Conservation (phyloP, 345 rosid species). For the Eucalyptus curtisii region DNA sequence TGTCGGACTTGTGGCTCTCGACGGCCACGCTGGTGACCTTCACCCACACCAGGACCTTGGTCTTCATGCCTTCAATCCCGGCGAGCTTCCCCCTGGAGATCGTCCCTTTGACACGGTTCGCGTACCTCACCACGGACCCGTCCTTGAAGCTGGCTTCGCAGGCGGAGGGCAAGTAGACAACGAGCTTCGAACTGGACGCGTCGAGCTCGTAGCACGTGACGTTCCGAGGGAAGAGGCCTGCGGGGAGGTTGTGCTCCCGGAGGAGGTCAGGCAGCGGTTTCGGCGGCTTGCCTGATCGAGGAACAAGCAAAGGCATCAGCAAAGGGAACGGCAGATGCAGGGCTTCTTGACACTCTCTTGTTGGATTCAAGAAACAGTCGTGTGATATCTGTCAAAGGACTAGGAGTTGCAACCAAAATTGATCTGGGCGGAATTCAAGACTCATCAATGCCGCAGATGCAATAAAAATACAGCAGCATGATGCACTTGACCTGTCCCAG, state of each 20-base stretch:
- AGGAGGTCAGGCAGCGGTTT: constrained; percentile 20
- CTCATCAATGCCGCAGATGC: background rate
- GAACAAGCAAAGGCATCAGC: background rate
- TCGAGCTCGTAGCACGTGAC: constrained; percentile 22
- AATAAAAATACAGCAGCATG: background rate
- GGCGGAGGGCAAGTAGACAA: constrained; percentile 6
- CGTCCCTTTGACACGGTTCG: constrained; percentile 8
- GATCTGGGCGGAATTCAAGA: background rate
- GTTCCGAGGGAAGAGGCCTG: constrained; percentile 19
- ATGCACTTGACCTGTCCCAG: background rate
- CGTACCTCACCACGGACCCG: constrained; percentile 12
- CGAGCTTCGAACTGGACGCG: constrained; percentile 6
- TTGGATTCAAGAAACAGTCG: background rate
- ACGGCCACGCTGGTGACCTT: constrained; percentile 12
- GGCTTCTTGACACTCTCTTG: background rate
- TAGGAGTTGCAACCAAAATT: background rate
- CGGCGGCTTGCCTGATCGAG: constrained; percentile 5
- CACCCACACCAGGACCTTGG: constrained; percentile 30
- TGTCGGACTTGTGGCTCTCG: constrained; percentile 22
- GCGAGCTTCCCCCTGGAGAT: constrained; percentile 19
- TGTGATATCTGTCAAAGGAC: background rate
- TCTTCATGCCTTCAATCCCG: constrained; percentile 24
- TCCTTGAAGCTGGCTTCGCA: constrained; percentile 26
- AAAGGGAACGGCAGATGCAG: background rate
- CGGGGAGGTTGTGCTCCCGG: constrained; percentile 15